These are phyloP conservation scores for Coniferiporia sulphurascens DNA, from an alignment of 1,284 basidiomycete species.

Conservation along the genomic window DNA sequence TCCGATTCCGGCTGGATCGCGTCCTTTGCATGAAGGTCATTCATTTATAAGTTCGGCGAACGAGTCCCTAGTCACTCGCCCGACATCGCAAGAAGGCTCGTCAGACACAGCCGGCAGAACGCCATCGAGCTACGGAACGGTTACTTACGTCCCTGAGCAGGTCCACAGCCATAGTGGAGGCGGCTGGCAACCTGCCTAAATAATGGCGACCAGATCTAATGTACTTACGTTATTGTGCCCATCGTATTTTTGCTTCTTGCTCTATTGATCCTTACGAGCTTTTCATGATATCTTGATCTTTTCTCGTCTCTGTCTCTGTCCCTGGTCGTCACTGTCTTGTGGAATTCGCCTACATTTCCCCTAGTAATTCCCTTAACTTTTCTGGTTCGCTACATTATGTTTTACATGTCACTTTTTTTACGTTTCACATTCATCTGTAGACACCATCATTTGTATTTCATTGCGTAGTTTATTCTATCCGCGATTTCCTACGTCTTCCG, in stretches of 20 bases:
- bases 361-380: not conserved
- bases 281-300: not conserved
- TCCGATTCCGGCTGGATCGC: slow-evolving; percentile 2
- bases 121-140: slow-evolving; percentile 12
- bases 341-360: not conserved
- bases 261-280: not conserved
- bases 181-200: slow-evolving; percentile 6
- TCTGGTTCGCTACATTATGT: not conserved
- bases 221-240: not conserved
- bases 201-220: not conserved
- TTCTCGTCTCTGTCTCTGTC: not conserved
- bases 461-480: slow-evolving; percentile 11
- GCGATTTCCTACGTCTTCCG: not conserved
- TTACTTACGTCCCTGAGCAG: slow-evolving; percentile 3
- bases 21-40: not conserved
- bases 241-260: not conserved
- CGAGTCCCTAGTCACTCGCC: slow-evolving; percentile 13
- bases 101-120: slow-evolving; percentile 5
- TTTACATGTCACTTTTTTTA: not conserved
- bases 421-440: slow-evolving; percentile 5
- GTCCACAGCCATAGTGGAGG: not conserved
- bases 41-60: slow-evolving; percentile 16
- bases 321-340: not conserved
- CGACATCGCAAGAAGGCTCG: slow-evolving; percentile 5
- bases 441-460: slow-evolving; percentile 13